A percentile compares a stretch with the other conserved stretches of the same genome.
phyloP scores from a whole-genome alignment of 2,329 filamentous ascomycete species.

The Clarireedia hainanense region DNA sequence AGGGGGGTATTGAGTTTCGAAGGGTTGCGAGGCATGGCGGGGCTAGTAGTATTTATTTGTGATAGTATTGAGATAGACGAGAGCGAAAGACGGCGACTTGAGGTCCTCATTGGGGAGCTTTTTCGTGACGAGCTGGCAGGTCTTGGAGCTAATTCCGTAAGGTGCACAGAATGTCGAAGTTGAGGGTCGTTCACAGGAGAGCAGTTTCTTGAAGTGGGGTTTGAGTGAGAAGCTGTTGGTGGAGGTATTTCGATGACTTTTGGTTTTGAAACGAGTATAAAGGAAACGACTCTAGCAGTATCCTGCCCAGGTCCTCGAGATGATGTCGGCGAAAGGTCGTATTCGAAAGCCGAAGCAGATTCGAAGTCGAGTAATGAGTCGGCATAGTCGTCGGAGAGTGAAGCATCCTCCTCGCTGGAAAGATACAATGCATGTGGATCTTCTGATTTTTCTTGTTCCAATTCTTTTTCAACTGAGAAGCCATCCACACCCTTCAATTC shows the following conservation, averaged over 20 bases:
- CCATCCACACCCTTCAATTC: constrained; percentile 24
- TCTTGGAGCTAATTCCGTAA: neutral
- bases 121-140: constrained; percentile 1
- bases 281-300: constrained; percentile 50
- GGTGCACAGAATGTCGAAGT: constrained; percentile 2
- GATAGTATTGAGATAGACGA: constrained; percentile 9
- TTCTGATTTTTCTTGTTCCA: constrained; percentile 11
- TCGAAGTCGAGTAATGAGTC: constrained; percentile 42
- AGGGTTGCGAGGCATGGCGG: neutral
- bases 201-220: neutral
- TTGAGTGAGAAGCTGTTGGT: neutral
- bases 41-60: constrained; percentile 1
- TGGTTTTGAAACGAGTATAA: constrained; percentile 52
- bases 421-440: constrained; percentile 53
- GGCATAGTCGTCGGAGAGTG: constrained; percentile 53
- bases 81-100: constrained; percentile 14
- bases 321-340: constrained; percentile 24
- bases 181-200: constrained; percentile 1
- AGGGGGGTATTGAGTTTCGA: constrained; percentile 5
- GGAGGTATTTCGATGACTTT: constrained; percentile 36
- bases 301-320: constrained; percentile 37
- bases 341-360: constrained; percentile 26
- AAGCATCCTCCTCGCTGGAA: constrained; percentile 58
- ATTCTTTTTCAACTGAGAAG: constrained; percentile 12
- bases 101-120: neutral